Evolutionary conservation across 2,329 filamentous ascomycete species (phyloP).

Genomic region (Penicillium sp.): DNA sequence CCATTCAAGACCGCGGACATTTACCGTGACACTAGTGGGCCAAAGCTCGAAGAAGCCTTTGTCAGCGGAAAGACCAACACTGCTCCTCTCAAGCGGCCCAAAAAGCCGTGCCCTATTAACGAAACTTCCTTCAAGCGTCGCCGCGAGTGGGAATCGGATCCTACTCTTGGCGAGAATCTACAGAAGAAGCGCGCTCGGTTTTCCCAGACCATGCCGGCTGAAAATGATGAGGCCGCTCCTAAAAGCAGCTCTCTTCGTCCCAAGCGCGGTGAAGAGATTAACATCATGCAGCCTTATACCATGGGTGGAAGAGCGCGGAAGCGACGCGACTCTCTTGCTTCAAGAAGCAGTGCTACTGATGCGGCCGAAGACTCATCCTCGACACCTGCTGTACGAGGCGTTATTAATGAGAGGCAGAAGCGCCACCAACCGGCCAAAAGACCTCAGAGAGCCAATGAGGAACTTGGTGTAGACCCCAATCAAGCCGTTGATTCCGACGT

Average conservation of each 20-base stretch:
- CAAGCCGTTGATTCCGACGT: background rate
- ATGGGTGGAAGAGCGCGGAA: background rate
- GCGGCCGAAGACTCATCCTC: background rate
- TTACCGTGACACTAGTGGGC: constrained; percentile 23
- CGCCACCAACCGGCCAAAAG: background rate
- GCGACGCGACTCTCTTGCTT: background rate
- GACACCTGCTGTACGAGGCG: background rate
- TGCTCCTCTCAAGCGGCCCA: constrained; percentile 25
- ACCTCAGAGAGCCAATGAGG: background rate
- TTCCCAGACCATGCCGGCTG: constrained; percentile 1
- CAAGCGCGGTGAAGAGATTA: constrained; percentile 2
- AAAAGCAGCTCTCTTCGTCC: constrained; percentile 13
- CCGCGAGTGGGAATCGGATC: constrained; percentile 28
- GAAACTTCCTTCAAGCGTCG: constrained; percentile 28
- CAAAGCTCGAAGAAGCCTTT: constrained; percentile 20
- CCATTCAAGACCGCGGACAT: constrained; percentile 20
- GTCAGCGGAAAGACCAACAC: constrained; percentile 26
- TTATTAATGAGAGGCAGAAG: background rate
- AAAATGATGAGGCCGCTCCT: background rate
- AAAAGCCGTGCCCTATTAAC: constrained; percentile 22
- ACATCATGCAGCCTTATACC: constrained; percentile 6
- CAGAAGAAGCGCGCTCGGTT: constrained; percentile 15
- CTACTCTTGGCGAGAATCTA: constrained; percentile 27
- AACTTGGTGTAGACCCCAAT: background rate
- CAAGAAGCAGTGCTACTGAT: background rate